These are phyloP conservation scores for Scorias spongiosa DNA, from an alignment of 2,329 filamentous ascomycete genomes.

Conservation along the genomic window DNA sequence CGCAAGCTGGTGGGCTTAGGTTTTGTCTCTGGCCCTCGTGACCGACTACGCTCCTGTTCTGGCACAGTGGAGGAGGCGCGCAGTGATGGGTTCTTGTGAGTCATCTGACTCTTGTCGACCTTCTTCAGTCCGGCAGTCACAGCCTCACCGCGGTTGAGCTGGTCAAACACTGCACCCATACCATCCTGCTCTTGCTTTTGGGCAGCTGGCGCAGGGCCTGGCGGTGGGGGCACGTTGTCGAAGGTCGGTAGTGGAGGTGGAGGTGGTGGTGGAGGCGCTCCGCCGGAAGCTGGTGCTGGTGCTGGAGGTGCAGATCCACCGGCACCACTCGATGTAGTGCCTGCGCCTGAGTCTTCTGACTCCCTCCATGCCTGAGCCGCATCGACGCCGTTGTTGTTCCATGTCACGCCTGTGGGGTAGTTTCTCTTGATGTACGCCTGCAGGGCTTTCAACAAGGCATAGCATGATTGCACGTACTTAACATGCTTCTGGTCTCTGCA, in stretches of 20 bases:
- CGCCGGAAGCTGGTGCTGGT: constrained; percentile 35
- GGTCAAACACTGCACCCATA: constrained; percentile 76
- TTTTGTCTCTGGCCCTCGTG: constrained; percentile 66
- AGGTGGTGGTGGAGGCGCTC: constrained; percentile 47
- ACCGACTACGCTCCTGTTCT: constrained; percentile 54
- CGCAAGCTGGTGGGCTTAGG: constrained; percentile 35
- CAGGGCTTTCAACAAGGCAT: constrained; percentile 74
- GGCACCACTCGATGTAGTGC: constrained; percentile 16
- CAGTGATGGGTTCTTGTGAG: constrained; percentile 89
- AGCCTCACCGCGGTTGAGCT: constrained; percentile 76
- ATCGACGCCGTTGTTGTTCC: constrained; percentile 67
- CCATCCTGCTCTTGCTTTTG: constrained; percentile 36
- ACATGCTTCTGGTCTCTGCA: constrained; percentile 61
- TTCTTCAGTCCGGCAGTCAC: constrained; percentile 83
- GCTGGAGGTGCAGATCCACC: constrained; percentile 34
- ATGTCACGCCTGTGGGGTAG: constrained; percentile 63
- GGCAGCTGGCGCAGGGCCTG: constrained; percentile 32
- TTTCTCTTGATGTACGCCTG: constrained; percentile 72
- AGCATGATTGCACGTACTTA: constrained; percentile 86
- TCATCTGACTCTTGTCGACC: constrained; percentile 92
- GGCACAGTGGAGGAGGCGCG: constrained; percentile 56
- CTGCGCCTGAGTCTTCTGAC: constrained; percentile 28
- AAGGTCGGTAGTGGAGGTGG: constrained; percentile 40
- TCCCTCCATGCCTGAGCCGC: constrained; percentile 54
- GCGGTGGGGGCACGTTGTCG: constrained; percentile 39